These are phyloP conservation scores for Arthrobotrys sphaeroides DNA, from an alignment of 2,329 filamentous ascomycete species.

Conservation along the genomic window DNA sequence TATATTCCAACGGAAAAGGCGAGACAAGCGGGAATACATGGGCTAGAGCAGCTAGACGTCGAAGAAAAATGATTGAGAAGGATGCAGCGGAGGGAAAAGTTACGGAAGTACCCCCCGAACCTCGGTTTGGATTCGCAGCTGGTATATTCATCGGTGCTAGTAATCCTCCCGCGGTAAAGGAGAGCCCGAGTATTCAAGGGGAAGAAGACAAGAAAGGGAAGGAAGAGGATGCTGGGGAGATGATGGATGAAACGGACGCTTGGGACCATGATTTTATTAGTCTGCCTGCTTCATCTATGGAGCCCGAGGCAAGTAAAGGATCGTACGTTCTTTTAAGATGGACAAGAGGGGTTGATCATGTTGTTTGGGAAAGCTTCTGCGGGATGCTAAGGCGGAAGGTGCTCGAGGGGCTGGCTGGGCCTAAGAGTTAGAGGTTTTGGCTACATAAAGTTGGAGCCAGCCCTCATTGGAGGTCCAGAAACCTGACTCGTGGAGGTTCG, in stretches of 20 bases:
- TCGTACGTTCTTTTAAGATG: conserved; percentile 71
- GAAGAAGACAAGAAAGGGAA: conserved; percentile 53
- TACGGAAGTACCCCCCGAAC: conserved; percentile 73
- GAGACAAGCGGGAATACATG: conserved; percentile 57
- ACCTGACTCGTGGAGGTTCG: too few relatives aligned
- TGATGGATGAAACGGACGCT: conserved; percentile 65
- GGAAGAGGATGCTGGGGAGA: conserved; percentile 60
- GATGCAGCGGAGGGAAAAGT: conserved; percentile 57
- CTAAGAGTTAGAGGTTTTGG: background rate
- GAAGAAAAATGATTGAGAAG: conserved; percentile 58
- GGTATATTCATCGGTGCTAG: conserved; percentile 60
- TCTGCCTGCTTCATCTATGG: conserved; percentile 60
- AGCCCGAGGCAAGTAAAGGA: conserved; percentile 60
- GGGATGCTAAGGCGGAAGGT: conserved; percentile 75
- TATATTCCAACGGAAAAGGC: conserved; percentile 43
- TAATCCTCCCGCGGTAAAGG: conserved; percentile 58
- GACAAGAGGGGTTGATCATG: conserved; percentile 77
- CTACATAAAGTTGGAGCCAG: background rate
- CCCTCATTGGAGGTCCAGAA: background rate
- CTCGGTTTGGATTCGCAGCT: conserved; percentile 65
- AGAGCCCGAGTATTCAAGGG: conserved; percentile 48
- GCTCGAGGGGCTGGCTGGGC: conserved; percentile 44
- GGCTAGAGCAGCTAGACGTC: conserved; percentile 64
- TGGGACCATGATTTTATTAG: conserved; percentile 65
- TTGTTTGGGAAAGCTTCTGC: conserved; percentile 86